These are phyloP conservation scores for Pachysandra terminalis DNA, from an alignment of 164 flowering plant genomes.

Conservation along the genomic window DNA sequence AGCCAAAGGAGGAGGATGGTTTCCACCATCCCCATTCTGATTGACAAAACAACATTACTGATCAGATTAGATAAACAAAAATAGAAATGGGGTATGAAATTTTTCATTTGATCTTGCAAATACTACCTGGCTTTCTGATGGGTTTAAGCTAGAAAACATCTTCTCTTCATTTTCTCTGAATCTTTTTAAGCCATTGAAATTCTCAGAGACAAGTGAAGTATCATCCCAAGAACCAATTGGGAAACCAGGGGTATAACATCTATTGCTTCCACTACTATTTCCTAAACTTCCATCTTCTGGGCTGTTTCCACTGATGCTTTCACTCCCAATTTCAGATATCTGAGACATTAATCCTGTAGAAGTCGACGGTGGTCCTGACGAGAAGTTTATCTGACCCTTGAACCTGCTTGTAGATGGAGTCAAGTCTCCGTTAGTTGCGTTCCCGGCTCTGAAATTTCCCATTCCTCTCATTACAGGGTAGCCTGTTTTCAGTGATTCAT, in stretches of 20 bases:
- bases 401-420: conserved; percentile 38
- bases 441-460: conserved; percentile 40
- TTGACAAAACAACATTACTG: conserved; percentile 4
- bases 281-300: conserved; percentile 32
- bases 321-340: conserved; percentile 41
- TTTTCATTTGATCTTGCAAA: neutral
- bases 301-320: conserved; percentile 29
- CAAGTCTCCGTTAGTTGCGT: conserved; percentile 30
- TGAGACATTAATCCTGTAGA: conserved; percentile 45
- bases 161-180: conserved; percentile 33
- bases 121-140: conserved; percentile 42
- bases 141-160: conserved; percentile 31
- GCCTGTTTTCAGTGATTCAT: conserved; percentile 32
- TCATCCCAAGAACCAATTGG: conserved; percentile 67
- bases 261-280: conserved; percentile 18
- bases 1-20: conserved; percentile 36
- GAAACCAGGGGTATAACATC: conserved; percentile 35
- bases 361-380: conserved; percentile 33
- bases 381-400: conserved; percentile 35
- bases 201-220: conserved; percentile 37
- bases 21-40: conserved; percentile 43
- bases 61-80: neutral
- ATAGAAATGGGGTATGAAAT: neutral
- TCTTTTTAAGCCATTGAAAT: conserved; percentile 30
- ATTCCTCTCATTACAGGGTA: conserved; percentile 46